Base-by-base conservation (phyloP, 768 basidiomycete genomes). In the Trametes meyenii region DNA sequence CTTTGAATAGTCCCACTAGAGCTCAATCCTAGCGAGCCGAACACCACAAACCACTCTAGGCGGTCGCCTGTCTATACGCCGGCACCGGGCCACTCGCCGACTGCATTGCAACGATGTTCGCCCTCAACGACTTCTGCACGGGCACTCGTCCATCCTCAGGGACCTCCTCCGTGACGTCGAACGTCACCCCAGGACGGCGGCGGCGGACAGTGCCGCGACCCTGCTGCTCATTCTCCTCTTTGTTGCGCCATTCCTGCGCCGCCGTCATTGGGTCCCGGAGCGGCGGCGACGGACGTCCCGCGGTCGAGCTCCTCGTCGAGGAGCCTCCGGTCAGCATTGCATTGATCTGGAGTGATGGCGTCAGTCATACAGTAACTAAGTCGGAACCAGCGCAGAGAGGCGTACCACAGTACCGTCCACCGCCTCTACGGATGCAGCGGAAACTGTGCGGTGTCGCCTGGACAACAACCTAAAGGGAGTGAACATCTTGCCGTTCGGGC, bases 381-480 rank as follows among this genome's bases (percentile, higher is more conserved):
- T 5, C 10, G 40, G 19, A 1, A 19, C 6, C 17, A 38, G 17
- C 10, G 13, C 8, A 44, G 46, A n/a, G 58, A 35, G 7, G 69
- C 88, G 74, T 72, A 92, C 91, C 50, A 88, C 87, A 56, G 89
- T 90, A 39, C 91, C 91, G 68, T 92, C 85, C 66, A 85, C 82
- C 24, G 89, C 91, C 70, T 93, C 91, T 35, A 89, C 77, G 43
- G 91, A 93, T 36, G 85, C 86, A 39, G 83, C 80, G 16, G 91
- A 92, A 43, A 92, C 77, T 7, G 87, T 86, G 35, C 86, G 83
- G 70, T 86, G 79, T 67, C 83, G 79, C 69, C 82, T 86, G 40
- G 78, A 78, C 64, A 90, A 65, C 67, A 89, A 80, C 45, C 84
- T 83, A 73, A 90, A 88, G 0, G 88, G 83, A 17, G 81, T 81